Evolutionary conservation across 2,329 filamentous ascomycete species (phyloP), one percentile per base, ranked within the genome.

Genomic region (Phialocephala sp.): DNA sequence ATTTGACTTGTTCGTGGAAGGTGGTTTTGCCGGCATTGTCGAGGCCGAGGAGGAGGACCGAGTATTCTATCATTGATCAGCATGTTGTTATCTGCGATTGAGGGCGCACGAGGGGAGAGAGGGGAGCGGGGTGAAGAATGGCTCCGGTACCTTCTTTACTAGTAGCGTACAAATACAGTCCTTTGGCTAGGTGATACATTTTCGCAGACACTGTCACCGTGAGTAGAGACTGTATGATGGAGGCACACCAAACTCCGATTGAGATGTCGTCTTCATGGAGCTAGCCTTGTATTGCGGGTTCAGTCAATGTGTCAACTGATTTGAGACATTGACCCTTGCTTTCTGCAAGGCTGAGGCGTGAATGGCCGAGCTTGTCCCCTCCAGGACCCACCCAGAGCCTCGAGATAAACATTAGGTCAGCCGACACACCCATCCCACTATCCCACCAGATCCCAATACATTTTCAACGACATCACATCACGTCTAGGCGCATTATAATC

Each of bases 11-110:
- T 77, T 96, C 93, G 80, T 97, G 93, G 77, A 98, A 94, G 32
- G 95, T 98, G 47, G 95, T 98, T 84, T 98, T 98, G 79, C 95
- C 95, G 67, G 95, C 95, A 78, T 98, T 98, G 84, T 98, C 95
- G 76, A 98, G 91, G 69, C 95, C 95, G 74, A 98, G 91, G 72
- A 98, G 90, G 76, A 98, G 92, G 75, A 97, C 92, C 24, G 94
- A 97, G 84, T 97, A 98, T 83, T 98, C 94, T 95, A 60, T 20
- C 27, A 6, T 39, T 20, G 37, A 56, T 59, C 43, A 56, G 57
- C 18, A 56, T 47, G 22, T 57, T 36, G 43, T 59, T 55, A 56
- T 56, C 36, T 22, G 20, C 35, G 37, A 66, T 65, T 37, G 56
- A 57, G 64, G 59, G 47, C 65, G 59, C 66, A 50, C 61, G 47